A percentile compares a stretch with the other conserved stretches of the same genome.
These are phyloP conservation scores for Aspergillus puulaauensis DNA, from an alignment of 2,329 filamentous ascomycete genomes.

Conservation along the genomic window DNA sequence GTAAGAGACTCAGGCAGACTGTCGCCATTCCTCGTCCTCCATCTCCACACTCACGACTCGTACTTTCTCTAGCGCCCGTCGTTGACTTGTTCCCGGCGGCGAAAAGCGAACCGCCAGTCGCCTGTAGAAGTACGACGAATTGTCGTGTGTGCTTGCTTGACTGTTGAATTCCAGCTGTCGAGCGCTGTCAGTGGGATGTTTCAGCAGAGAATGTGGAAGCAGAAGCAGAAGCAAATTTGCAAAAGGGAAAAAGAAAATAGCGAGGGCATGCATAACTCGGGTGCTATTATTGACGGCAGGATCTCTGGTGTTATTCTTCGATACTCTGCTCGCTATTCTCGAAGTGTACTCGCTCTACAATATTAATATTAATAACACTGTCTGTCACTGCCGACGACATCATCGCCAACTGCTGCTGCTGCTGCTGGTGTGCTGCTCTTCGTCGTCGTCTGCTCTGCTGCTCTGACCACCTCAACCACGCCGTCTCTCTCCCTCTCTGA, in stretches of 20 bases:
- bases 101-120: slow-evolving; percentile 20
- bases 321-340: not conserved
- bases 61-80: slow-evolving; percentile 18
- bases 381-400: not conserved
- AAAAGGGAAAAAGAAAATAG: slow-evolving; percentile 1
- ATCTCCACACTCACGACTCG: not conserved
- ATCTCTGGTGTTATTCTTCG: not conserved
- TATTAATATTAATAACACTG: slow-evolving; percentile 4
- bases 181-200: not conserved
- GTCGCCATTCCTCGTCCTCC: no score
- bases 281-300: slow-evolving; percentile 5
- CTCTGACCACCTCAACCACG: slow-evolving; percentile 7
- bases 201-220: not conserved
- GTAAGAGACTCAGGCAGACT: no score
- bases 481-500: slow-evolving; percentile 3
- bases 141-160: not conserved
- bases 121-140: slow-evolving; percentile 10
- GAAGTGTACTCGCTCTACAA: not conserved
- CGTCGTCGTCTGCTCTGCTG: not conserved
- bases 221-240: not conserved
- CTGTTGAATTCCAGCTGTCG: not conserved
- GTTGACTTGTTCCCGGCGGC: slow-evolving; percentile 10
- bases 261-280: not conserved
- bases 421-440: not conserved
- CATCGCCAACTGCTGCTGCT: slow-evolving; percentile 1